These are phyloP conservation scores for Mollisiaceae sp. DNA, from an alignment of 2,329 filamentous ascomycete species.

Conservation along the genomic window DNA sequence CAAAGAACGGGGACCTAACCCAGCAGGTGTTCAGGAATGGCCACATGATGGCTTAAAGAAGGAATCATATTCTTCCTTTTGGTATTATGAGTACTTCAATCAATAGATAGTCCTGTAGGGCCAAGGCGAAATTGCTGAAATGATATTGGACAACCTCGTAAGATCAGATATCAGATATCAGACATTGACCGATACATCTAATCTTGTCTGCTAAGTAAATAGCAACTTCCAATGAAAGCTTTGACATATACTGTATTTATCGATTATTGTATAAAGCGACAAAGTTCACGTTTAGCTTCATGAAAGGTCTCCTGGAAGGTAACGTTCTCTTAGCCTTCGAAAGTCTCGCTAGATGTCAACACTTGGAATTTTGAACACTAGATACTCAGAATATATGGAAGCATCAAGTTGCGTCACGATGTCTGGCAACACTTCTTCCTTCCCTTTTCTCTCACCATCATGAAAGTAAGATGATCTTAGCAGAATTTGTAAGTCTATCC, in stretches of 20 bases:
- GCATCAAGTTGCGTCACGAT: neutral
- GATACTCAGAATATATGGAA: neutral
- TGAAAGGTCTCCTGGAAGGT: neutral
- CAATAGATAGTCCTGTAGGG: no score
- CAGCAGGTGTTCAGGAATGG: no score
- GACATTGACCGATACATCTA: no score
- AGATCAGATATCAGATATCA: no score
- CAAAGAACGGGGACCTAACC: no score
- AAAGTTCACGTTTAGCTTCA: neutral
- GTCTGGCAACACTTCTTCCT: neutral
- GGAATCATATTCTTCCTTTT: no score
- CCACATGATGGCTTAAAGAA: no score
- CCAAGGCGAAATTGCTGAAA: no score
- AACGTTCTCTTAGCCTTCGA: neutral
- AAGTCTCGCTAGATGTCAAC: neutral
- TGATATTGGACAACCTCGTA: no score
- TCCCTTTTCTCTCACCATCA: neutral
- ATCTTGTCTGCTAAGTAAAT: no score
- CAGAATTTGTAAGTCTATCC: neutral
- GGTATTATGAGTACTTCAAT: no score
- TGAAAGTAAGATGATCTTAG: neutral
- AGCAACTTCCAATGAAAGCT: neutral
- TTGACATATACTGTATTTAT: neutral
- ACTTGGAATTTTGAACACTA: neutral
- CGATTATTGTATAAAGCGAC: neutral